Conservation (phyloP, 108 stramenopile genomes). For the Parietichytrium sp. region DNA sequence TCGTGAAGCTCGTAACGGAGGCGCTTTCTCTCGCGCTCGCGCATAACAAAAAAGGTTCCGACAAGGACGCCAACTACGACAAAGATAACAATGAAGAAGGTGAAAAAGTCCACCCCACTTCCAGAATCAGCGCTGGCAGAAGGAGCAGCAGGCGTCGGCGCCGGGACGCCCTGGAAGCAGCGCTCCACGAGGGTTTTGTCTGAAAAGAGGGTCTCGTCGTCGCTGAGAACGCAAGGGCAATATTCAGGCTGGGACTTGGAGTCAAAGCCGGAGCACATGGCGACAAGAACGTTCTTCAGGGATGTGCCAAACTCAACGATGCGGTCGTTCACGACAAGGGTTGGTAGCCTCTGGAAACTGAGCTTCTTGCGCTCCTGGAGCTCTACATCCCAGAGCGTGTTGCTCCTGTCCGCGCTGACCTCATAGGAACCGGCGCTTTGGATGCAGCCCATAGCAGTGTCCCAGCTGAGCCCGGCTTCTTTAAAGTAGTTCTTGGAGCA, state of each 20-base stretch:
- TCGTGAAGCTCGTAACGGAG: conserved; percentile 17
- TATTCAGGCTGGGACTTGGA: not conserved
- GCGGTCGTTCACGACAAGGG: not conserved
- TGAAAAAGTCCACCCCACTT: not conserved
- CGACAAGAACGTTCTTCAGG: conserved; percentile 9
- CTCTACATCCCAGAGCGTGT: not conserved
- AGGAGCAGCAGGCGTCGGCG: not conserved
- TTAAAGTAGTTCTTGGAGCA: not conserved
- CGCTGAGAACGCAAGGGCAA: conserved; percentile 7
- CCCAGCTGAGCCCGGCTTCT: not conserved
- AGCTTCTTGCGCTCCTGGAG: not conserved
- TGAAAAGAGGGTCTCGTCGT: not conserved
- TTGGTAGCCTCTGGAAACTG: not conserved
- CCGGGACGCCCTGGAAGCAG: conserved; percentile 6
- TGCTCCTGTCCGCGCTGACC: not conserved
- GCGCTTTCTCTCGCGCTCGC: not conserved
- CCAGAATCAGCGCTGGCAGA: not conserved
- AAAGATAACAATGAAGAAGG: not conserved
- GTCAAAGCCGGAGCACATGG: conserved; percentile 1
- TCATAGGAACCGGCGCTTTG: not conserved
- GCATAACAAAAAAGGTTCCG: not conserved
- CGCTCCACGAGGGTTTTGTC: conserved; percentile 6
- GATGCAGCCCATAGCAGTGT: not conserved
- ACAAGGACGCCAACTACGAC: not conserved
- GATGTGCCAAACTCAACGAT: not conserved